Base-by-base conservation (phyloP, 192 early-diverging fungal species). In the Rhizoclosmatium globosum region DNA sequence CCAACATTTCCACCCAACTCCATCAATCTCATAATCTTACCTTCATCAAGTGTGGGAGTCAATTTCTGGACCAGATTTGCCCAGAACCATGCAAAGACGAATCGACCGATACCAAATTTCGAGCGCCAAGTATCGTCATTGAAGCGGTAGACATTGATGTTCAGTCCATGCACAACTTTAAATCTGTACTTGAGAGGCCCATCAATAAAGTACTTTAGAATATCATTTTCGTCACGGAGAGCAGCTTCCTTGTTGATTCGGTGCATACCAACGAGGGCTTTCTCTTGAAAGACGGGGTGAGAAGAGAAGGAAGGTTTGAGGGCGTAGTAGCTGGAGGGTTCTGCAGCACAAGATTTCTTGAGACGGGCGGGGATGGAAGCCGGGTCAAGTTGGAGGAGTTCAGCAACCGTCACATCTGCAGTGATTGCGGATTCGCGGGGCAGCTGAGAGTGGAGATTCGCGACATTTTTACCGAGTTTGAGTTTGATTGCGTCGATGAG, bases 201-300 rank as follows among this genome's bases (percentile, higher is more conserved):
- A 2, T 21, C 15, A 31, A 53, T 21, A 56, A 76, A 76, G 11
- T 13, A 67, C 21, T 13, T 44, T 47, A 76, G 42, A 41, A 65
- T 67, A 38, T 64, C 74, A 15, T 53, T 76, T 39, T 76, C 74
- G 23, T 76, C 64, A 41, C 17, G n/a, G 11, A 67, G 21, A 42
- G 47, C 46, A 1, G 64, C 74, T 31, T 42, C 48, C 44, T 48
- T 45, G 64, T 76, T 66, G 62, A 66, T 50, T 3, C 23, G 15
- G 23, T 59, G 74, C 64, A 76, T 56, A 45, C 66, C 66, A 7
- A 59, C 39, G 15, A 64, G 64, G 4, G 11, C 23, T 4, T 67
- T 44, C 21, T 76, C 74, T 6, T 21, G 19, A 53, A 76, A 66
- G 47, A 76, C 43, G 46, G 74, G 74, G 45, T 76, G 74, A 31